A percentile compares a stretch with the other conserved stretches of the same genome.
Conservation (phyloP, 352 stramenopile species). For the Phytophthora citricola region DNA sequence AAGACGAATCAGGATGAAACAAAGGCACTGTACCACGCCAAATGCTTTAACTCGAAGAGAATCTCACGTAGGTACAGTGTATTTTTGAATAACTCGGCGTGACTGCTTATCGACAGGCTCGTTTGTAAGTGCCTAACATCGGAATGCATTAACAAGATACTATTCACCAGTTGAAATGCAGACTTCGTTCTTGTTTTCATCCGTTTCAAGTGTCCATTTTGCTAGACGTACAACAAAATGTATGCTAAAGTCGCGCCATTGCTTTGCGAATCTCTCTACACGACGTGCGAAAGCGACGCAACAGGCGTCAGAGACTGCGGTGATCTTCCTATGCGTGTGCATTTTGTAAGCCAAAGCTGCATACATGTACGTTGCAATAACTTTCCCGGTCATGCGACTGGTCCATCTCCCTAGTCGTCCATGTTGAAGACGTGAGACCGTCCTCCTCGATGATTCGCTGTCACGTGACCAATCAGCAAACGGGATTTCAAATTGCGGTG, state of each 20-base stretch:
- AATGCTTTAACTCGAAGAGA: background rate
- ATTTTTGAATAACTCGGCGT: too few relatives aligned
- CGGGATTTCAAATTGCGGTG: background rate
- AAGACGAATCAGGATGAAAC: slow-evolving; percentile 4
- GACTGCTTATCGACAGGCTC: background rate
- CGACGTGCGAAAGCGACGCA: slow-evolving; percentile 11
- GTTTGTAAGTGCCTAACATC: slow-evolving; percentile 10
- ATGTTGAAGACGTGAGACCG: slow-evolving; percentile 20
- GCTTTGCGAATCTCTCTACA: background rate
- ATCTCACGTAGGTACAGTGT: background rate
- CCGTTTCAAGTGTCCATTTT: slow-evolving; percentile 4
- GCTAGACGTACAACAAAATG: slow-evolving; percentile 8
- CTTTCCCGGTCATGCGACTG: background rate
- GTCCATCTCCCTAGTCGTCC: slow-evolving; percentile 6
- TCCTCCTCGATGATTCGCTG: slow-evolving; percentile 19
- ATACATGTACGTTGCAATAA: slow-evolving; percentile 5
- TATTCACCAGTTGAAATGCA: too few relatives aligned
- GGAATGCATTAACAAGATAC: background rate
- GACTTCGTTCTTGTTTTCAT: too few relatives aligned
- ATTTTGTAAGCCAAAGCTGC: background rate
- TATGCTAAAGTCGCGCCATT: background rate
- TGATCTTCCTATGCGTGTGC: slow-evolving; percentile 15
- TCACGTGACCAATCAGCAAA: slow-evolving; percentile 14
- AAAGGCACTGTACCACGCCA: background rate
- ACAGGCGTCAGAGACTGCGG: slow-evolving; percentile 4